Evolutionary conservation across 2,329 filamentous ascomycete genomes (phyloP).

Genomic region (Fusarium nanum): DNA sequence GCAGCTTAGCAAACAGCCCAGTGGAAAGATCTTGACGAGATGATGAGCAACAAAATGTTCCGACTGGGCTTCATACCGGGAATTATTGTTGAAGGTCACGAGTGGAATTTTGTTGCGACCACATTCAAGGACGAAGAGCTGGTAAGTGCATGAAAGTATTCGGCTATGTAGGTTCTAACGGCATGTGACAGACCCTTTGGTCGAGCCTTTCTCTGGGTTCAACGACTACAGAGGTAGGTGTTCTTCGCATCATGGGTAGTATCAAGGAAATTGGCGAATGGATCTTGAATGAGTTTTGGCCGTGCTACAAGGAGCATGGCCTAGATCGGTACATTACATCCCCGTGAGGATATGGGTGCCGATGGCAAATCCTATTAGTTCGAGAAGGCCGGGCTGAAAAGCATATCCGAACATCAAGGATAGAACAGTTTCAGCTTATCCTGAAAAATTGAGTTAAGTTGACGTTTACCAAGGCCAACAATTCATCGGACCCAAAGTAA

Average conservation of each 20-base stretch:
- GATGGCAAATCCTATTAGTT: too few relatives aligned
- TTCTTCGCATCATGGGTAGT: not conserved
- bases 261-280: not conserved
- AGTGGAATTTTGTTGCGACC: not conserved
- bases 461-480: too few relatives aligned
- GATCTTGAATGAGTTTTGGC: not conserved
- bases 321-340: too few relatives aligned
- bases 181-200: not conserved
- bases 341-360: too few relatives aligned
- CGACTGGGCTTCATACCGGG: not conserved
- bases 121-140: not conserved
- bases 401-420: too few relatives aligned
- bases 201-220: not conserved
- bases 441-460: too few relatives aligned
- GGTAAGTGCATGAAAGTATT: not conserved
- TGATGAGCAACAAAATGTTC: too few relatives aligned
- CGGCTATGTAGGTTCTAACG: not conserved
- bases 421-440: too few relatives aligned
- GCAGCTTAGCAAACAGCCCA: not conserved
- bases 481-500: too few relatives aligned
- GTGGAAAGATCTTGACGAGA: not conserved
- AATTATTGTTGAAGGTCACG: not conserved
- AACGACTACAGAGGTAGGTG: not conserved
- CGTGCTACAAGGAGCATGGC: not conserved
- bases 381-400: too few relatives aligned